phyloP scores from a whole-genome alignment of 257 asterid species.

The Rehmannia glutinosa region DNA sequence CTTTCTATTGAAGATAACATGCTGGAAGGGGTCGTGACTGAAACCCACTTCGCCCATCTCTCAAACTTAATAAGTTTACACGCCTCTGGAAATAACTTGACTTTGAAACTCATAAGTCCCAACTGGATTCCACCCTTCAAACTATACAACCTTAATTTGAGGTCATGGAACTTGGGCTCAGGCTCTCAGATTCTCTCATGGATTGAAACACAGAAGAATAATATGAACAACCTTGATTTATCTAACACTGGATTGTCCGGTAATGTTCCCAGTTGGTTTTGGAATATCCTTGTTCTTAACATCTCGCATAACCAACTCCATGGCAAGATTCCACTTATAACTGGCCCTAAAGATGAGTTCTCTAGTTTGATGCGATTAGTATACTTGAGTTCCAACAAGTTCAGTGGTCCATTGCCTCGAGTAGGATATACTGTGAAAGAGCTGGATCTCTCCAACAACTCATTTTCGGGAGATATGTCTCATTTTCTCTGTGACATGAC shows the following conservation, averaged over 20 bases:
- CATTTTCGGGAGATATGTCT: slow-evolving; percentile 18
- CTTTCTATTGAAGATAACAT: background rate
- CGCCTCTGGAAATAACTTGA: slow-evolving; percentile 24
- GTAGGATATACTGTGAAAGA: background rate
- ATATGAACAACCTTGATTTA: background rate
- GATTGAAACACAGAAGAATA: slow-evolving; percentile 20
- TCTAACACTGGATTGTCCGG: slow-evolving; percentile 19
- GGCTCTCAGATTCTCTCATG: slow-evolving; percentile 24
- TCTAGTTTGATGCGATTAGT: too few relatives aligned
- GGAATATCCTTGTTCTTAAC: background rate
- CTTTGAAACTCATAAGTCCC: slow-evolving; percentile 13
- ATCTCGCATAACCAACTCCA: slow-evolving; percentile 29
- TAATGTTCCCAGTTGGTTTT: slow-evolving; percentile 31
- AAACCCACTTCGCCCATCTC: slow-evolving; percentile 27
- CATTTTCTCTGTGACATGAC: slow-evolving; percentile 22
- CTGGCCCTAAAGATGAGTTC: too few relatives aligned
- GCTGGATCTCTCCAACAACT: slow-evolving; percentile 31
- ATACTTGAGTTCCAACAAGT: slow-evolving; percentile 25
- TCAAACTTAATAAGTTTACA: background rate
- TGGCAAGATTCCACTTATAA: slow-evolving; percentile 20
- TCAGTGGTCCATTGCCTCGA: slow-evolving; percentile 28
- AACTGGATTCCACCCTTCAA: slow-evolving; percentile 30
- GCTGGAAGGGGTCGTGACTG: slow-evolving; percentile 32
- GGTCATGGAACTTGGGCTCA: slow-evolving; percentile 21
- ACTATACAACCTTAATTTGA: background rate